A percentile compares a stretch with the other conserved stretches of the same genome.
Evolutionary conservation across 2,329 filamentous ascomycete species (phyloP).

Genomic region (Exophiala lecanii-corni): DNA sequence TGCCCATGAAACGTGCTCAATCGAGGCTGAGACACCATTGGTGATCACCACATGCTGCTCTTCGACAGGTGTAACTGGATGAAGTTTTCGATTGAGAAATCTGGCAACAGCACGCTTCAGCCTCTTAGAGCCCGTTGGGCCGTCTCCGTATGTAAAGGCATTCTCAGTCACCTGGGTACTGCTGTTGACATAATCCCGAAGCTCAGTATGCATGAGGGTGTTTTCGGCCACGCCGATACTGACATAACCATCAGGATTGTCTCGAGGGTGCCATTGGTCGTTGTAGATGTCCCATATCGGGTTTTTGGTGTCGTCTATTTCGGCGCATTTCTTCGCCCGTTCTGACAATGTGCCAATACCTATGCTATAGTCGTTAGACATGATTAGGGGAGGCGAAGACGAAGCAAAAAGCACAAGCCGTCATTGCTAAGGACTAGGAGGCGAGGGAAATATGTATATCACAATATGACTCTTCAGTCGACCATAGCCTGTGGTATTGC

Average conservation of each 20-base stretch:
- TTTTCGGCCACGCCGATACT: constrained; percentile 53
- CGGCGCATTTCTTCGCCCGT: constrained; percentile 6
- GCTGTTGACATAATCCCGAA: constrained; percentile 40
- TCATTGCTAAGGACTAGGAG: too few relatives aligned
- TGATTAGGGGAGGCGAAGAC: too few relatives aligned
- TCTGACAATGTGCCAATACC: neutral
- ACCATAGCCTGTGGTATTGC: too few relatives aligned
- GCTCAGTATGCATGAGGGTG: constrained; percentile 46
- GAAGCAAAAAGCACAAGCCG: too few relatives aligned
- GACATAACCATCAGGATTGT: constrained; percentile 44
- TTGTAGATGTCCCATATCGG: constrained; percentile 43
- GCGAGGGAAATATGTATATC: too few relatives aligned
- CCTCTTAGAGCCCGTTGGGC: constrained; percentile 29
- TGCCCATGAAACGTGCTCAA: constrained; percentile 34
- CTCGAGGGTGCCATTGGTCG: constrained; percentile 43
- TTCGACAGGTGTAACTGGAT: constrained; percentile 28
- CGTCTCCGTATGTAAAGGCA: constrained; percentile 38
- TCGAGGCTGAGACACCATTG: constrained; percentile 33
- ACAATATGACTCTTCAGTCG: neutral
- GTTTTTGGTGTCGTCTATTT: constrained; percentile 4
- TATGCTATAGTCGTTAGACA: neutral
- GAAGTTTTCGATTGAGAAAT: constrained; percentile 33
- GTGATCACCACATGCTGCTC: constrained; percentile 31
- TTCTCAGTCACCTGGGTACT: constrained; percentile 31
- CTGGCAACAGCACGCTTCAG: constrained; percentile 29